Base-by-base conservation (phyloP, 805 yeast genomes). In the Dipodascopsis uninucleata region DNA sequence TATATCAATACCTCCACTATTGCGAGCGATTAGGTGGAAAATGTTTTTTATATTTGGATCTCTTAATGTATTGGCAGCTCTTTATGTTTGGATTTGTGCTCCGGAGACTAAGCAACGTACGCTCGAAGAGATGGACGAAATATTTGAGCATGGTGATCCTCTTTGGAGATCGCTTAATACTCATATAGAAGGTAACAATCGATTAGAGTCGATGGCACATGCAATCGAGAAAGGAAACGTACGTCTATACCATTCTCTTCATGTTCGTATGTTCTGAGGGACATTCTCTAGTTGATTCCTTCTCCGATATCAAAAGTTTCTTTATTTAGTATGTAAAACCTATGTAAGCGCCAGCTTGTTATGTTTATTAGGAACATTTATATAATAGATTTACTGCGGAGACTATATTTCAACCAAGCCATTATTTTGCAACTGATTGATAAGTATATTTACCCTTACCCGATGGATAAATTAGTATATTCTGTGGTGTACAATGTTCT, bases 71-170 rank as follows among this genome's bases (percentile, higher is more conserved):
- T 26, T 28, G 17, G 58, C 52, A 12, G 43, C 42, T 40, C 16
- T 56, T 5, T 43, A 95, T 4, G 79, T 82, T 20, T 77, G 73
- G 66, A 72, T 72, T 38, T 68, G 78, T 37, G 86, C 82, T 60
- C 96, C 96, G 1, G 96, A 89, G 62, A 88, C 96, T 1, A 87
- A 84, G 57, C 96, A 96, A 12, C 77, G 88, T 39, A 75, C 81
- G 22, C 71, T 88, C 41, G 96, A 89, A 61, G 96, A 77, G 59
- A 76, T 77, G 61, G 63, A 68, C 42, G 56, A 56, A 41, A 53
- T 67, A 5, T 67, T 67, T 62, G 67, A 38, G 65, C 78, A 20
- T 68, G 74, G 75, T 26, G 48, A 37, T 22, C 49, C 55, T 22
- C 32, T 50, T n/a, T 50, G 55, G 55, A 43, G 41, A 23, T 26